phyloP scores from a whole-genome alignment of 108 stramenopile species.

The Conticribra guillardii region DNA sequence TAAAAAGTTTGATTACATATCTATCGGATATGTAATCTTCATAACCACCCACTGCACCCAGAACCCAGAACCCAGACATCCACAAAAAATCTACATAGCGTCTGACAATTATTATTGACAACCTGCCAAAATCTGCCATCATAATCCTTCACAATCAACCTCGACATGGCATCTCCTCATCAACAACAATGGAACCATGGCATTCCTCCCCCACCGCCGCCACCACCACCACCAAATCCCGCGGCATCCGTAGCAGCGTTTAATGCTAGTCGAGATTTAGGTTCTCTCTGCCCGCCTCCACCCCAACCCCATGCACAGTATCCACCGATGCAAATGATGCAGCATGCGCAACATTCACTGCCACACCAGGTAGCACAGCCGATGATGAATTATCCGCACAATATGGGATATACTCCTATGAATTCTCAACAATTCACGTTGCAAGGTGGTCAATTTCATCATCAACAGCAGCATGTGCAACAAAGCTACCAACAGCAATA shows the following conservation, averaged over 20 bases:
- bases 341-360: not conserved
- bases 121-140: no score
- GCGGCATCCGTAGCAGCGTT: not conserved
- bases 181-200: not conserved
- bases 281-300: constrained; percentile 20
- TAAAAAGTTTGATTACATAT: no score
- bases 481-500: constrained; percentile 3
- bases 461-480: constrained; percentile 2
- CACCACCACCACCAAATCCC: constrained; percentile 8
- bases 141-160: not conserved
- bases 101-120: no score
- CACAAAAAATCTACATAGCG: no score
- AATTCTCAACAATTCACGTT: not conserved
- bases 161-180: constrained; percentile 7
- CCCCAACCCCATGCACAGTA: not conserved
- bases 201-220: constrained; percentile 31
- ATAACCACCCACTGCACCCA: no score
- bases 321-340: not conserved
- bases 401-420: not conserved
- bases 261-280: not conserved
- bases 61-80: no score
- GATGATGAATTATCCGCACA: constrained; percentile 1
- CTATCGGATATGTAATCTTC: no score
- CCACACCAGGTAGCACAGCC: constrained; percentile 8
- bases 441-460: not conserved